Evolutionary conservation across 2,329 filamentous ascomycete species (phyloP), one percentile per base, ranked within the genome.

Genomic region (Purpureocillium takamizusanense): DNA sequence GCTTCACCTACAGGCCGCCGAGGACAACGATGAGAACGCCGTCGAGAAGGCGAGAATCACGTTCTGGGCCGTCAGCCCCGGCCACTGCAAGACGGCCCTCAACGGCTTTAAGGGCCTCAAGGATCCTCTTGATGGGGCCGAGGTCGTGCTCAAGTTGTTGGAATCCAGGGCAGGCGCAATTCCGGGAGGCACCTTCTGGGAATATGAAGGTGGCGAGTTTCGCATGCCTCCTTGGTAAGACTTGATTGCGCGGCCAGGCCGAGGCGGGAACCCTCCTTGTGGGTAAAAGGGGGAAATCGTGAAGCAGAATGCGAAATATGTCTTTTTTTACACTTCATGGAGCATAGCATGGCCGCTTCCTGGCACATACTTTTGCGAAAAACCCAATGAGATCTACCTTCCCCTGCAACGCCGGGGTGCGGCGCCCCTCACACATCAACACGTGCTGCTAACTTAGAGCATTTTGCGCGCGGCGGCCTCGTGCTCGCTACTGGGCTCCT

Each of bases 391-490:
- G n/a, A 48, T 49, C 51, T 53, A 47, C 53, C 47, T 43, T 50
- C 48, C 47, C 42, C 52, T 48, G 55, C 58, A 47, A 56, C 54
- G 51, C 52, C 51, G 44, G 41, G 44, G 21, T 46, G 38, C 40
- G 42, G 33, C 37, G 35, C n/a, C 31, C 32, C 43, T 40, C 27
- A 33, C 37, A 23, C 17, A 34, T 30, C 28, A 13, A 29, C 34
- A 14, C 23, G 15, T 33, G 33, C 23, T 31, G 37, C 15, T 14
- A 31, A 10, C 36, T 40, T 54, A 62, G 42, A 61, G 47, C 57
- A 61, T 60, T 44, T 49, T 60, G 38, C 57, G 50, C 10, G 59
- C 54, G 28, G 54, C 51, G 23, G 60, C 57, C 32, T 63, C 60
- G 17, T 50, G 47, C 18, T 54, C 53, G 10, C 43, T 51, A 14